These are phyloP conservation scores for Vaccinium darrowii DNA, from an alignment of 148 eudicot genomes.

Conservation along the genomic window DNA sequence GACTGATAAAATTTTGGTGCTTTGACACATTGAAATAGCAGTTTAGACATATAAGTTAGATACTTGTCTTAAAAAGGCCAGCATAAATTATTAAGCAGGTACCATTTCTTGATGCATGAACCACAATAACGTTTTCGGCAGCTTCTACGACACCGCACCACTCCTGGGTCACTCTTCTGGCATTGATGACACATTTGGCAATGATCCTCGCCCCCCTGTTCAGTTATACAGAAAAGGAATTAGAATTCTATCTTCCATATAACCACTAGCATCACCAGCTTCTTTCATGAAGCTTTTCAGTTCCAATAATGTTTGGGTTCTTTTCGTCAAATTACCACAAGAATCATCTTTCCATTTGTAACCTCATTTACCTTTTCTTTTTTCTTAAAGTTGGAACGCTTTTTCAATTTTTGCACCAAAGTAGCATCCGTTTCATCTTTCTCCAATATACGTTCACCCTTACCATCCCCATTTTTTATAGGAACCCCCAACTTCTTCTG, in stretches of 20 bases:
- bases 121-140: constrained; percentile 23
- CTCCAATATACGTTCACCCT: too few species aligned
- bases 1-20: not conserved
- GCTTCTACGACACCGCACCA: constrained; percentile 14
- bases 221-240: not conserved
- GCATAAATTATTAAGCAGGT: not conserved
- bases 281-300: not conserved
- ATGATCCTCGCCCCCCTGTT: constrained; percentile 21
- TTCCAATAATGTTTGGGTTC: not conserved
- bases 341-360: not conserved
- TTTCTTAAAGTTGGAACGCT: too few species aligned
- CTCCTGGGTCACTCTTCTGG: constrained; percentile 14
- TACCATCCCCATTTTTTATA: too few species aligned
- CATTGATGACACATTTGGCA: constrained; percentile 30
- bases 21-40: not conserved
- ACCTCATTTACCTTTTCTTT: not conserved
- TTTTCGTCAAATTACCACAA: not conserved
- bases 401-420: too few species aligned
- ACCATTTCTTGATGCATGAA: constrained; percentile 29
- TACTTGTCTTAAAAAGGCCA: not conserved
- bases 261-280: not conserved
- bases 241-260: not conserved
- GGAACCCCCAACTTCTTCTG: not conserved
- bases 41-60: not conserved
- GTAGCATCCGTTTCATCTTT: too few species aligned